A percentile compares a stretch with the other conserved stretches of the same genome.
Conservation (phyloP, 31 red algal species). For the Pterothamnion heteromorphum region DNA sequence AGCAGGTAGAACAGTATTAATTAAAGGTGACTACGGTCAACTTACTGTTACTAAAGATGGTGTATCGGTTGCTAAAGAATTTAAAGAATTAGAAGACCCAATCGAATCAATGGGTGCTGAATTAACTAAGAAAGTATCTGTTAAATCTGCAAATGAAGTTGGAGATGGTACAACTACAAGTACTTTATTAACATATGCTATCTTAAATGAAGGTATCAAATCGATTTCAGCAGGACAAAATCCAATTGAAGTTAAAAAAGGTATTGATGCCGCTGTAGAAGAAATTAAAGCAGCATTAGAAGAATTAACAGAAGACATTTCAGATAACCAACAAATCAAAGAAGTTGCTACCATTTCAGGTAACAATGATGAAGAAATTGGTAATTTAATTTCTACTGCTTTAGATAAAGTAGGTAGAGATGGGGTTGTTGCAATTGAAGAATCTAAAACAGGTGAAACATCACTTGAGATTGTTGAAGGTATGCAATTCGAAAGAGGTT, state of each 20-base stretch:
- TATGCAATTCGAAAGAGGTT: slow-evolving; percentile 92
- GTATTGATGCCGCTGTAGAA: slow-evolving; percentile 55
- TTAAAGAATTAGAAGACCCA: slow-evolving; percentile 59
- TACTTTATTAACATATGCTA: slow-evolving; percentile 65
- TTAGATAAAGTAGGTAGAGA: slow-evolving; percentile 94
- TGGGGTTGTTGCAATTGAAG: slow-evolving; percentile 81
- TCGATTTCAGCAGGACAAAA: slow-evolving; percentile 56
- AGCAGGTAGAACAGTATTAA: slow-evolving; percentile 67
- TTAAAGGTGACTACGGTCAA: slow-evolving; percentile 56
- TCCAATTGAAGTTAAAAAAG: slow-evolving; percentile 62
- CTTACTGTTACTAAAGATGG: slow-evolving; percentile 67
- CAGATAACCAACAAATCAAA: slow-evolving; percentile 31
- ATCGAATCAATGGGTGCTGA: slow-evolving; percentile 57
- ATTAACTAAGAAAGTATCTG: slow-evolving; percentile 53
- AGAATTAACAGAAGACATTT: slow-evolving; percentile 35
- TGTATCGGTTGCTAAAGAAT: slow-evolving; percentile 68
- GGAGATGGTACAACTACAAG: slow-evolving; percentile 80
- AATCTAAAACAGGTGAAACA: slow-evolving; percentile 64
- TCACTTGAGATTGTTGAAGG: slow-evolving; percentile 87
- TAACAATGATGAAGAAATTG: slow-evolving; percentile 78
- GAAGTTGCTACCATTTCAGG: slow-evolving; percentile 94
- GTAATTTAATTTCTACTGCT: slow-evolving; percentile 81
- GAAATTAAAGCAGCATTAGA: slow-evolving; percentile 20
- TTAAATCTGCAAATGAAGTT: slow-evolving; percentile 56
- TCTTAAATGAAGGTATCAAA: slow-evolving; percentile 62